Evolutionary conservation across 441 rosid genomes (phyloP).

Genomic region (Sinapis alba): DNA sequence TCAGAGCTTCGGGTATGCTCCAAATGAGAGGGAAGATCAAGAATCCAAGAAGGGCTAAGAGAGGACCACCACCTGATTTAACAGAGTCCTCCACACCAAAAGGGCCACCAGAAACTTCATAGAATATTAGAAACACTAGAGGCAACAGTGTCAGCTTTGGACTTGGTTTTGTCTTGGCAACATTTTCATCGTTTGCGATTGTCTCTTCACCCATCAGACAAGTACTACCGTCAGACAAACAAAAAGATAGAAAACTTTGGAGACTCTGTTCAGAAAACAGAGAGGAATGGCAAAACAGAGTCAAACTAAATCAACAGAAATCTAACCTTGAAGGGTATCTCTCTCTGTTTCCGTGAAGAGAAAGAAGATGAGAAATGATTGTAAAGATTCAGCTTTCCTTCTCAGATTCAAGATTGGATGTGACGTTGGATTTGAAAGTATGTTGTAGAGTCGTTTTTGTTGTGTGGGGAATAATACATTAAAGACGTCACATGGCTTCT

Average conservation of each 20-base stretch:
- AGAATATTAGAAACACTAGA: conserved; percentile 84
- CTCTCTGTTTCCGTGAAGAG: neutral
- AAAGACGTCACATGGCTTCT: conserved; percentile 31
- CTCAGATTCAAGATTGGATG: conserved; percentile 30
- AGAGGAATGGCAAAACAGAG: neutral
- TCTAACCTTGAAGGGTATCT: neutral
- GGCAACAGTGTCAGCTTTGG: conserved; percentile 81
- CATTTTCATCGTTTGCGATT: conserved; percentile 42
- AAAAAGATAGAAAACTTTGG: neutral
- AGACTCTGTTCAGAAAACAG: neutral
- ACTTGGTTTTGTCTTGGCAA: conserved; percentile 40
- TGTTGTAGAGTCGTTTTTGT: neutral
- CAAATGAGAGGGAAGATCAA: conserved; percentile 83
- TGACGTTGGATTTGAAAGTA: conserved; percentile 17
- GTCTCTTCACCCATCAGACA: conserved; percentile 75
- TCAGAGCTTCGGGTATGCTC: conserved; percentile 90
- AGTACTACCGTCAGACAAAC: conserved; percentile 6
- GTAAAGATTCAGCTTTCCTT: conserved; percentile 8
- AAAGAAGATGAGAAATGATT: conserved; percentile 1
- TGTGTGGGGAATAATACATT: neutral
- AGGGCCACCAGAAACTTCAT: conserved; percentile 94
- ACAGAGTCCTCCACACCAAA: conserved; percentile 95
- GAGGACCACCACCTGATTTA: conserved; percentile 87
- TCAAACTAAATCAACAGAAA: neutral
- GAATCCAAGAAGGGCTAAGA: conserved; percentile 80